Evolutionary conservation across 2,329 filamentous ascomycete species (phyloP), one percentile per base, ranked within the genome.

Genomic region (Pseudogymnoascus sp.): DNA sequence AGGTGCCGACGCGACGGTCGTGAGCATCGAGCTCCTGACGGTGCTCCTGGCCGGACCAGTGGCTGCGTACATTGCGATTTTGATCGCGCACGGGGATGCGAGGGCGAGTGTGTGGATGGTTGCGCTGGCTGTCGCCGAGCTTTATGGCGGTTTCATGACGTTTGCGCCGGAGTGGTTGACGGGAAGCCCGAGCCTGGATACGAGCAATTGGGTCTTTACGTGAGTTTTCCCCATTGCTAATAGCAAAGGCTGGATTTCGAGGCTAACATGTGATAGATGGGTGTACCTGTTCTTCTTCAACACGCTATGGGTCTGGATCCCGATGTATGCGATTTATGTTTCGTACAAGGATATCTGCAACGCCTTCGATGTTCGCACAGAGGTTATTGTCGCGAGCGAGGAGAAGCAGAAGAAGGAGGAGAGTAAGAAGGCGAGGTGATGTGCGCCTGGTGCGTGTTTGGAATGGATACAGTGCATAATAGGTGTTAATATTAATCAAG

Each of bases 111-210:
- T 88, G 66, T 79, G 82, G 77, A 87, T 89, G 80, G 79, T 85
- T 63, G 76, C 88, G 19, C 74, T 88, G 45, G 86, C 86, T 25
- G 87, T 84, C 3, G 84, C 81, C 62, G 86, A 89, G 77, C 69
- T 89, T 5, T 89, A 88, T 67, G 86, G 85, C 66, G 84, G 85
- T 16, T 89, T 85, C 75, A 88, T 89, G 82, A 89, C 86, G 0
- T 89, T 89, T 71, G 85, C 82, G 73, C 86, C 86, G 11, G 86
- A 89, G 74, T 89, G 86, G 86, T 75, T 89, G 11, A 82, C 80
- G 2, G 80, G 80, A 60, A 88, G 80, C 70, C 70, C 79, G 66
- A 87, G 86, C 70, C 80, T 89, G 64, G 83, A 88, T 71, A 78
- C 79, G 16, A 84, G 80, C 75, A 88, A 88, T 74, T 87, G 83